Conservation (phyloP, 352 stramenopile genomes). For the Globisporangium splendens region DNA sequence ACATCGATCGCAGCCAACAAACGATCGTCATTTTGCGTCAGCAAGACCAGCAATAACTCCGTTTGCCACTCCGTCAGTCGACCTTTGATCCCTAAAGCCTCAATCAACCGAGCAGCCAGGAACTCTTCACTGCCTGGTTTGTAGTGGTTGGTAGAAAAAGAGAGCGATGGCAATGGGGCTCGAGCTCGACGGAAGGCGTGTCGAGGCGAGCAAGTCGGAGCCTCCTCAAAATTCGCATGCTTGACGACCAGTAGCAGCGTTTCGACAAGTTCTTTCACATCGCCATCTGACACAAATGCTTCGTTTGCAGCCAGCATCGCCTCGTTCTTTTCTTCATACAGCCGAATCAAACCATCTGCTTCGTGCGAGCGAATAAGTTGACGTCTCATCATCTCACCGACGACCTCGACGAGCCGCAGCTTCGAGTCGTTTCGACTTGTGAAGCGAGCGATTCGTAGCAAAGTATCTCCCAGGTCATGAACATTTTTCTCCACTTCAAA, state of each 20-base stretch:
- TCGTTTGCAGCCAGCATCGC: slow-evolving; percentile 70
- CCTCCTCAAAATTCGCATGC: slow-evolving; percentile 57
- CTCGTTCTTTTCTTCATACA: slow-evolving; percentile 69
- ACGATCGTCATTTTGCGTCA: slow-evolving; percentile 39
- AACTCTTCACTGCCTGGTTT: slow-evolving; percentile 19
- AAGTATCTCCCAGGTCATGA: slow-evolving; percentile 41
- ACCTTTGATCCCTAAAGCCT: slow-evolving; percentile 28
- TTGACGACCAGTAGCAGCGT: slow-evolving; percentile 81
- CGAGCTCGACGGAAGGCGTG: slow-evolving; percentile 6
- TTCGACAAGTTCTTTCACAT: slow-evolving; percentile 74
- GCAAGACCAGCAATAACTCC: slow-evolving; percentile 45
- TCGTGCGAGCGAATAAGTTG: slow-evolving; percentile 45
- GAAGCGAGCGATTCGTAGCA: slow-evolving; percentile 52
- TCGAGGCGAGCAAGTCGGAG: slow-evolving; percentile 19
- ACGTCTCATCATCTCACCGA: slow-evolving; percentile 65
- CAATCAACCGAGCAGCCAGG: slow-evolving; percentile 27
- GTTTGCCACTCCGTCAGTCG: slow-evolving; percentile 52
- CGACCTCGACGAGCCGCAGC: slow-evolving; percentile 54
- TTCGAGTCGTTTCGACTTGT: slow-evolving; percentile 41
- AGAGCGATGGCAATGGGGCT: slow-evolving; percentile 5
- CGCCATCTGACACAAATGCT: slow-evolving; percentile 64
- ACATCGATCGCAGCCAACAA: slow-evolving; percentile 54
- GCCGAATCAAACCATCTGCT: slow-evolving; percentile 53
- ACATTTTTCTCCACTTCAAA: slow-evolving; percentile 42
- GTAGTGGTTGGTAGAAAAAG: slow-evolving; percentile 6